phyloP scores from a whole-genome alignment of 164 flowering plant genomes.

The Vitis amurensis region DNA sequence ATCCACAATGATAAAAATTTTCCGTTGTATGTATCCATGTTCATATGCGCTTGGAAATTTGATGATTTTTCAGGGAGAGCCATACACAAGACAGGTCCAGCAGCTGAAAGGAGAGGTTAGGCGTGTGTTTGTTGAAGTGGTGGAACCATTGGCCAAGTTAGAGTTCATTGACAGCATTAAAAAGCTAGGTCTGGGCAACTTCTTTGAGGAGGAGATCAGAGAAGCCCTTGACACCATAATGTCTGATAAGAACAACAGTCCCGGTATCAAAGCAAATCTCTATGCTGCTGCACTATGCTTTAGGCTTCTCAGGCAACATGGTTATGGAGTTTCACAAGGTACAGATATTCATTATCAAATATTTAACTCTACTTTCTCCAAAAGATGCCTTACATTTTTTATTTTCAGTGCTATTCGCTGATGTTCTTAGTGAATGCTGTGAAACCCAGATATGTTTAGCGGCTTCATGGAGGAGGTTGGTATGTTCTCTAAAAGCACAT shows the following conservation, averaged over 20 bases:
- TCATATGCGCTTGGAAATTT: not conserved
- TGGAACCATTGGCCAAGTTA: conserved; percentile 11
- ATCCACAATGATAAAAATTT: too few species aligned
- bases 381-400: too few species aligned
- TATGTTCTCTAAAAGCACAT: conserved; percentile 12
- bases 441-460: conserved; percentile 27
- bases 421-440: not conserved
- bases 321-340: conserved; percentile 32
- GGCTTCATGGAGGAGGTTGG: conserved; percentile 30
- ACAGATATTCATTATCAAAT: not conserved
- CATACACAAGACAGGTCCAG: conserved; percentile 5
- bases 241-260: not conserved
- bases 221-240: conserved; percentile 15
- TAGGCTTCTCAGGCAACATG: conserved; percentile 34
- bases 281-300: conserved; percentile 29
- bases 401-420: not conserved
- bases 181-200: conserved; percentile 27
- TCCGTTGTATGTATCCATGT: not conserved
- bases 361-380: not conserved
- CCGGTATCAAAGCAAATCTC: conserved; percentile 4
- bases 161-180: conserved; percentile 33
- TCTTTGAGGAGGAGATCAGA: conserved; percentile 29
- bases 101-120: conserved; percentile 17
- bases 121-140: conserved; percentile 11
- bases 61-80: conserved; percentile 22